phyloP scores from a whole-genome alignment of 495 filamentous ascomycete genomes.

The Tuber melanosporum region DNA sequence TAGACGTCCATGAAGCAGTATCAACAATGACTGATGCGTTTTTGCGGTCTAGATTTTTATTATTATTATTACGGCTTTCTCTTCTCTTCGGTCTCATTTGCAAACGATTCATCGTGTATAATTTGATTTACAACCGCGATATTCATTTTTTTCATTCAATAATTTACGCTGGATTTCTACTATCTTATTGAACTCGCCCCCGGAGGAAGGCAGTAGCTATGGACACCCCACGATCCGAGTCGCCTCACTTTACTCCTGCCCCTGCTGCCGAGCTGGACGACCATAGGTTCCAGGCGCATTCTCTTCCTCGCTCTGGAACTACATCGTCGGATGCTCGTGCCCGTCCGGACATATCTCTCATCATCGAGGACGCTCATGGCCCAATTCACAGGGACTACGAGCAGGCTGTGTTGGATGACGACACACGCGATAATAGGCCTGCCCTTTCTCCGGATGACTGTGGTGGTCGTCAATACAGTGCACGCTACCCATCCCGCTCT shows the following conservation, averaged over 20 bases:
- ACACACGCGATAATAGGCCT: slow-evolving; percentile 50
- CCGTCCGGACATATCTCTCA: slow-evolving; percentile 43
- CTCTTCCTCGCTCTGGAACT: slow-evolving; percentile 50
- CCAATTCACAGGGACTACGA: slow-evolving; percentile 66
- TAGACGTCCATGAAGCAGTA: background rate
- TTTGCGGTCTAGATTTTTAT: background rate
- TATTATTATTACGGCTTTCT: background rate
- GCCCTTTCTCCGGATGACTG: slow-evolving; percentile 46
- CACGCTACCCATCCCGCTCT: slow-evolving; percentile 49
- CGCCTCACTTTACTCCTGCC: slow-evolving; percentile 51
- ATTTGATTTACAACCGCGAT: background rate
- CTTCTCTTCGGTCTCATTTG: background rate
- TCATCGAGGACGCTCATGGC: slow-evolving; percentile 44
- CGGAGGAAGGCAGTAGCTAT: slow-evolving; percentile 34
- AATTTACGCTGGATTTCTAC: background rate
- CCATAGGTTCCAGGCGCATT: slow-evolving; percentile 71
- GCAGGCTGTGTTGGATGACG: slow-evolving; percentile 77
- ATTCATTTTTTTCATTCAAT: background rate
- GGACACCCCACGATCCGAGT: slow-evolving; percentile 58
- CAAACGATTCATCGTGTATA: background rate
- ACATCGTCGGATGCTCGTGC: slow-evolving; percentile 45
- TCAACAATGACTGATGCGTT: background rate
- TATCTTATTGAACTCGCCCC: background rate
- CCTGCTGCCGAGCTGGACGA: slow-evolving; percentile 88
- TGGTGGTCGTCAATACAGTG: slow-evolving; percentile 38